A percentile compares a stretch with the other conserved stretches of the same genome.
Evolutionary conservation across 169 alveolate species (phyloP).

Genomic region (Neospora caninum): DNA sequence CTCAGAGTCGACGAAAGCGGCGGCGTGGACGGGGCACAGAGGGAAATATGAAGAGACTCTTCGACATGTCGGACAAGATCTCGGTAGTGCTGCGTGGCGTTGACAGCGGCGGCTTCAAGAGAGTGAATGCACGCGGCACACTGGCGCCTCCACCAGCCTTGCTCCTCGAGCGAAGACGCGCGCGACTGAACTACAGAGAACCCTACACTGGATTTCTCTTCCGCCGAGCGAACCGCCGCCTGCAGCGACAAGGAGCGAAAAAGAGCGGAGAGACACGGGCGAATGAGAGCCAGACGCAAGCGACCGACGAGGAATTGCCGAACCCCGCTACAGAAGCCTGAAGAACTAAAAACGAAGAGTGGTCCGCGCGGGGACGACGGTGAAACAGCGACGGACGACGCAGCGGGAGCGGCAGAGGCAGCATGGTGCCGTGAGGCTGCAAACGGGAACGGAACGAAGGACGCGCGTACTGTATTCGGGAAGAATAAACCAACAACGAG

Average conservation of each 20-base stretch:
- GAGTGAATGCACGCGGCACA: conserved; percentile 11
- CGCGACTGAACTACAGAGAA: conserved; percentile 36
- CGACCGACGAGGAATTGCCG: too few species aligned
- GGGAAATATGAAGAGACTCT: not conserved
- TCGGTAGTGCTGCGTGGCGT: conserved; percentile 36
- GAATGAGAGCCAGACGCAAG: not conserved
- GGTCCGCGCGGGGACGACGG: too few species aligned
- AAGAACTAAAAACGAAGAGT: too few species aligned
- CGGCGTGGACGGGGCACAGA: not conserved
- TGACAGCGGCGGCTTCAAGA: not conserved
- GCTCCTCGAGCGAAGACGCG: conserved; percentile 21
- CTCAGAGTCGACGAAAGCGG: not conserved
- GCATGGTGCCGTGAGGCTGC: too few species aligned
- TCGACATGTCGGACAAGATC: not conserved
- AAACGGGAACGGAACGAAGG: too few species aligned
- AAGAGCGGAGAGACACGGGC: not conserved
- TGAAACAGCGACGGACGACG: not conserved
- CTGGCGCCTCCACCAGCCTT: conserved; percentile 38
- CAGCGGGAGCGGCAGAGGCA: not conserved
- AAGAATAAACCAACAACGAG: too few species aligned
- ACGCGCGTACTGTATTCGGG: too few species aligned
- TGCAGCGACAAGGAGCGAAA: not conserved
- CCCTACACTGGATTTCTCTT: conserved; percentile 49
- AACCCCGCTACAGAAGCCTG: too few species aligned
- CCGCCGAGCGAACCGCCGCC: conserved; percentile 60